A percentile compares a stretch with the other conserved stretches of the same genome.
Conservation (phyloP, 768 basidiomycete genomes). For the Sutorius australiensis region DNA sequence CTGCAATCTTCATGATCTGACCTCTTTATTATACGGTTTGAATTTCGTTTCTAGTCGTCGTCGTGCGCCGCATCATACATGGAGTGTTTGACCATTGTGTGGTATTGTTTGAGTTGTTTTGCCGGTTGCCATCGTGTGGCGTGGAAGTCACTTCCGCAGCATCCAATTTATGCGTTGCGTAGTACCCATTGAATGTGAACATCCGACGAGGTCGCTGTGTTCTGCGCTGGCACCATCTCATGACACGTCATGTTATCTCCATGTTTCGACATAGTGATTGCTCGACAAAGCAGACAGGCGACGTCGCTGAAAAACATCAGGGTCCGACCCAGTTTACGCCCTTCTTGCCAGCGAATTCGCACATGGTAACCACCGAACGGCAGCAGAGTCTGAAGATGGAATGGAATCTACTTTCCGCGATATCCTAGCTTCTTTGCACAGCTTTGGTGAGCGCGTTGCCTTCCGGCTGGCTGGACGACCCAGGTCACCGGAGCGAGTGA, state of each 20-base stretch:
- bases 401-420: too few relatives aligned
- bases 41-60: slow-evolving; percentile 3
- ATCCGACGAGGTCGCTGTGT: background rate
- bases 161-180: background rate
- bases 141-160: slow-evolving; percentile 13
- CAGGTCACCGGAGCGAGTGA: background rate
- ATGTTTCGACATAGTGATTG: background rate
- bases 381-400: background rate
- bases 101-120: slow-evolving; percentile 7
- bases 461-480: background rate
- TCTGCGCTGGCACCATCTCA: background rate
- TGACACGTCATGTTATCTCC: background rate
- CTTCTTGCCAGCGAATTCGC: background rate
- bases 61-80: background rate
- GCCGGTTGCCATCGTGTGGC: slow-evolving; percentile 15
- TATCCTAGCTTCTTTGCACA: background rate
- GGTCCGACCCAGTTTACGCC: too few relatives aligned
- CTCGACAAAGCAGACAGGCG: background rate
- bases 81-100: background rate
- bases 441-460: background rate
- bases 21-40: slow-evolving; percentile 20
- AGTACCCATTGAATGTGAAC: too few relatives aligned
- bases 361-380: background rate
- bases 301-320: background rate
- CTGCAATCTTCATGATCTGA: slow-evolving; percentile 39